Conservation (phyloP, 2,329 filamentous ascomycete species). For the Epichloe festucae region DNA sequence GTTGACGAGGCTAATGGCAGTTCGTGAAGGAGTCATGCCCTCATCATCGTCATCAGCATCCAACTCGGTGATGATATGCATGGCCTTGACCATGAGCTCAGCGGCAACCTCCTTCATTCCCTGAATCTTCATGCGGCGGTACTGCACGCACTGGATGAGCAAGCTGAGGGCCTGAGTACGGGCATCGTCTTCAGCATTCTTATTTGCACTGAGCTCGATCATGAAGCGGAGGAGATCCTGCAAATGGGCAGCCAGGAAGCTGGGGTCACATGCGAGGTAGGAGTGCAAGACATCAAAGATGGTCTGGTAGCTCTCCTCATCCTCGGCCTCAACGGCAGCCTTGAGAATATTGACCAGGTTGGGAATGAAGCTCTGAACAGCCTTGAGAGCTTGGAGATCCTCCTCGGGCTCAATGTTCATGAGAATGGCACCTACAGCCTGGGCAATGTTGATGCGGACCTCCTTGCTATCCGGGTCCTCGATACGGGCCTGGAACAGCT, state of each 20-base stretch:
- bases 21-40: constrained; percentile 67
- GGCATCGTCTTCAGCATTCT: constrained; percentile 67
- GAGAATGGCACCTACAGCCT: constrained; percentile 76
- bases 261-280: constrained; percentile 77
- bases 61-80: constrained; percentile 84
- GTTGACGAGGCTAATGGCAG: constrained; percentile 77
- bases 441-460: constrained; percentile 87
- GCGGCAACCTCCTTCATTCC: constrained; percentile 72
- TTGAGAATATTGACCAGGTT: constrained; percentile 84
- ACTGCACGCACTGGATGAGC: constrained; percentile 83
- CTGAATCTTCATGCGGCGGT: constrained; percentile 92
- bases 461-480: constrained; percentile 82
- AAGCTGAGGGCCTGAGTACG: constrained; percentile 85
- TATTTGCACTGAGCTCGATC: constrained; percentile 72
- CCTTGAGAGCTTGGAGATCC: constrained; percentile 57
- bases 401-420: constrained; percentile 83
- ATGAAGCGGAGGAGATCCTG: constrained; percentile 88
- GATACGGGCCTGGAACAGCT: constrained; percentile 76
- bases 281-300: constrained; percentile 97
- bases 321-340: constrained; percentile 61
- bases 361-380: constrained; percentile 71
- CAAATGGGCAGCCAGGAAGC: constrained; percentile 73
- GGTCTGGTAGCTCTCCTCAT: constrained; percentile 81
- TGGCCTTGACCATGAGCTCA: constrained; percentile 72
- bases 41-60: constrained; percentile 65